These are phyloP conservation scores for Pleomassaria siparia DNA, from an alignment of 2,329 filamentous ascomycete species.

Conservation along the genomic window DNA sequence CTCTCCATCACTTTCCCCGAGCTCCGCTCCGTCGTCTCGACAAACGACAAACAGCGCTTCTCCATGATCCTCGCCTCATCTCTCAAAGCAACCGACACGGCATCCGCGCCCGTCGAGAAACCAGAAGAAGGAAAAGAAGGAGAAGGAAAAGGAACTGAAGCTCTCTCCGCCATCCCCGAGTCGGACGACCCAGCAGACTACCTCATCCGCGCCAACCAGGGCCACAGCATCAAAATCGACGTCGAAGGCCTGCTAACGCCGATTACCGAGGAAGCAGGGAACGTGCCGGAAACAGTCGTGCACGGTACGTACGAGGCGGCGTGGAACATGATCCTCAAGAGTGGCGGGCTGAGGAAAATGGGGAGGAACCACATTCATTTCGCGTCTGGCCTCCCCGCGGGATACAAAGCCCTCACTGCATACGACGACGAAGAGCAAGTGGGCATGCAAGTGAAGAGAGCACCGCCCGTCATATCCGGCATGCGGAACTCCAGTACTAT, in stretches of 20 bases:
- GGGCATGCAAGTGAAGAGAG: conserved; percentile 25
- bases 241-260: conserved; percentile 70
- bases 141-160: too few species aligned
- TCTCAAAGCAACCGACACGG: conserved; percentile 8
- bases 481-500: conserved; percentile 68
- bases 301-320: conserved; percentile 87
- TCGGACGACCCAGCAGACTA: conserved; percentile 63
- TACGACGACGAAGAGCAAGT: conserved; percentile 17
- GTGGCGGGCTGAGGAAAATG: conserved; percentile 81
- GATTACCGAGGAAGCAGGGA: conserved; percentile 56
- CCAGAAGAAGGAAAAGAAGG: too few species aligned
- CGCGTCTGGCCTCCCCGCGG: conserved; percentile 67
- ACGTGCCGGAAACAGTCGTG: conserved; percentile 68
- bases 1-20: conserved; percentile 76
- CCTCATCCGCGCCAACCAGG: conserved; percentile 93
- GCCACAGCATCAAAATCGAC: conserved; percentile 79
- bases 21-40: conserved; percentile 66
- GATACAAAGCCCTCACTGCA: conserved; percentile 33
- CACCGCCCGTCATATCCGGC: conserved; percentile 67
- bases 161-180: conserved; percentile 13
- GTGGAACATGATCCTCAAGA: conserved; percentile 73
- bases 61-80: conserved; percentile 63
- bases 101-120: conserved; percentile 9
- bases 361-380: conserved; percentile 87
- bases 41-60: conserved; percentile 91